Conservation (phyloP, 352 stramenopile genomes). For the Globisporangium cylindrosporum region DNA sequence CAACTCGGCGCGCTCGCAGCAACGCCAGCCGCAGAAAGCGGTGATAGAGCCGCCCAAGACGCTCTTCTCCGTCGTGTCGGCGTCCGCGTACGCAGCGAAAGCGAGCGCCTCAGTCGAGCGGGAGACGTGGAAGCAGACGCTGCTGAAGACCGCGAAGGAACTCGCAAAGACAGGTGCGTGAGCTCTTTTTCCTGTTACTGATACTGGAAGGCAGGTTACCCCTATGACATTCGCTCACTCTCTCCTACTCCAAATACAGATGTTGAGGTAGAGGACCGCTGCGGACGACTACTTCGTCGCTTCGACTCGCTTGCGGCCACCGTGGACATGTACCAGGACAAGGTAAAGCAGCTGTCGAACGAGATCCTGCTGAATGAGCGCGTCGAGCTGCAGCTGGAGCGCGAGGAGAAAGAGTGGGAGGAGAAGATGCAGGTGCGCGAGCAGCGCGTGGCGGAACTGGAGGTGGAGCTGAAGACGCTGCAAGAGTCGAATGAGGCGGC, state of each 20-base stretch:
- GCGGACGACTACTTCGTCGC: slow-evolving; percentile 31
- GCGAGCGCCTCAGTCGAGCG: slow-evolving; percentile 7
- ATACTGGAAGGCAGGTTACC: not conserved
- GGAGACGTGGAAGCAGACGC: slow-evolving; percentile 30
- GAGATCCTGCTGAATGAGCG: slow-evolving; percentile 50
- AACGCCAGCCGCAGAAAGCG: not conserved
- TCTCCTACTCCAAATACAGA: not conserved
- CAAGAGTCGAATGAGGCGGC: slow-evolving; percentile 29
- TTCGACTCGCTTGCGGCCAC: slow-evolving; percentile 42
- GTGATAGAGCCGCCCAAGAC: slow-evolving; percentile 14
- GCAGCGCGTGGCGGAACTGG: slow-evolving; percentile 38
- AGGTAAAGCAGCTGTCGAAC: slow-evolving; percentile 28
- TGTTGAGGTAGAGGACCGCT: slow-evolving; percentile 22
- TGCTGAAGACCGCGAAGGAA: slow-evolving; percentile 26
- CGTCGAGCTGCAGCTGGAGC: slow-evolving; percentile 51
- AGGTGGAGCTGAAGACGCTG: slow-evolving; percentile 51
- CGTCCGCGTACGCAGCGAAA: slow-evolving; percentile 25
- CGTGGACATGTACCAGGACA: slow-evolving; percentile 34
- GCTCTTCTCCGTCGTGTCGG: slow-evolving; percentile 41
- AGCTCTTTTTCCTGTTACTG: not conserved
- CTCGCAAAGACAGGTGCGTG: slow-evolving; percentile 14
- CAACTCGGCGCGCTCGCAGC: not conserved
- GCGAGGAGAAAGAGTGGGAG: slow-evolving; percentile 59
- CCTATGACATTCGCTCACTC: not conserved
- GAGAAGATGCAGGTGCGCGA: slow-evolving; percentile 53